Percentiles rank a stretch among this genome's conserved stretches.
Evolutionary conservation across 2,329 filamentous ascomycete species (phyloP).

Genomic region (Penicillium sp.): DNA sequence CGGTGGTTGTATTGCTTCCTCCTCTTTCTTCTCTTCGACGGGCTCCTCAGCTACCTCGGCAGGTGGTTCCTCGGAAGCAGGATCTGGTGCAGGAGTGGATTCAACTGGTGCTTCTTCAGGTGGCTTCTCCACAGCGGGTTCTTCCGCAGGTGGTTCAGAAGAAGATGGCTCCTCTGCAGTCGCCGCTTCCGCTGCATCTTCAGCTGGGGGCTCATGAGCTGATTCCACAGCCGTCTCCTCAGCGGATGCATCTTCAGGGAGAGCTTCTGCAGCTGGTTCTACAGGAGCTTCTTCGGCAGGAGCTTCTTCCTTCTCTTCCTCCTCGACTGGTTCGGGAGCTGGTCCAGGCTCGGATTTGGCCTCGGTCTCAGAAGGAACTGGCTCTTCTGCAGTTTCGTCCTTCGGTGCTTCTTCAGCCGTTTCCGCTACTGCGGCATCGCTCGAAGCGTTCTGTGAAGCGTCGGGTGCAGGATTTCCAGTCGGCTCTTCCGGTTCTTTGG

Average conservation of each 20-base stretch:
- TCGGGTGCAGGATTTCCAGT: slow-evolving; percentile 6
- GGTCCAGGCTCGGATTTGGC: slow-evolving; percentile 1
- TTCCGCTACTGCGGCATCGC: background rate
- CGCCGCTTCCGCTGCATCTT: background rate
- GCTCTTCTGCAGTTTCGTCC: background rate
- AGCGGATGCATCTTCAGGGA: background rate
- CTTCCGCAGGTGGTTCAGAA: slow-evolving; percentile 8
- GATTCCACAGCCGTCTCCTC: slow-evolving; percentile 1
- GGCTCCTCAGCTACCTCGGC: slow-evolving; percentile 10
- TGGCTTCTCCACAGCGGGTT: slow-evolving; percentile 11
- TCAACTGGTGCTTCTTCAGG: slow-evolving; percentile 16
- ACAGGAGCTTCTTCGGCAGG: slow-evolving; percentile 2
- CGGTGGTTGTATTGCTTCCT: slow-evolving; percentile 4
- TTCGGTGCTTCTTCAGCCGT: background rate
- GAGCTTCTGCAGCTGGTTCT: slow-evolving; percentile 8
- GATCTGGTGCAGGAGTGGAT: background rate
- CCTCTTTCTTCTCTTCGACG: slow-evolving; percentile 12
- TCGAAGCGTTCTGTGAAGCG: background rate
- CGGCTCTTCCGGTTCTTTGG: background rate
- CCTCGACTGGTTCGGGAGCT: slow-evolving; percentile 2
- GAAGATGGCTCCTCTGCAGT: slow-evolving; percentile 1
- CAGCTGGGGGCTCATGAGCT: background rate
- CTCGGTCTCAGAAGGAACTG: background rate
- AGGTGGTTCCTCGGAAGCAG: slow-evolving; percentile 13
- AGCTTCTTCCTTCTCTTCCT: background rate